Percentiles rank a stretch among this genome's conserved stretches.
Evolutionary conservation across 164 flowering plant genomes (phyloP).

Genomic region (Umbellularia californica): DNA sequence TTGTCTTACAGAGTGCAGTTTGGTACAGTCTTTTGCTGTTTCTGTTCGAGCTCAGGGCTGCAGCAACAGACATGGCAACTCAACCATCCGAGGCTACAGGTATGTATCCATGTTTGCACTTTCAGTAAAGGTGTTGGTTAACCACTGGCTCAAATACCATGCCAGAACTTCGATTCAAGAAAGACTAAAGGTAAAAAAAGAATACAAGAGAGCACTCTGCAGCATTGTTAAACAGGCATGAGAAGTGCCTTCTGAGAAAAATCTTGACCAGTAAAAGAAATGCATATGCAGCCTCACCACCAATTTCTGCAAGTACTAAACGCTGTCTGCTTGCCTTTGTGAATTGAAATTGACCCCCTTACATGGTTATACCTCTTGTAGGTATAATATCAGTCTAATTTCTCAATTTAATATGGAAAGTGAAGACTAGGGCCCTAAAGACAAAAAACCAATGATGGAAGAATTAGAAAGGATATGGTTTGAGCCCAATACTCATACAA

Average conservation of each 20-base stretch:
- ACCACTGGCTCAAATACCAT: neutral
- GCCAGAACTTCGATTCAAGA: neutral
- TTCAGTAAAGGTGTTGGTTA: constrained; percentile 1
- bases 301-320: too few relatives aligned
- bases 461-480: neutral
- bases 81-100: constrained; percentile 37
- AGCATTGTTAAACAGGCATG: neutral
- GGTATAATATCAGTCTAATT: neutral
- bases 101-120: constrained; percentile 15
- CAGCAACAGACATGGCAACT: constrained; percentile 24
- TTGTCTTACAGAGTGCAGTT: constrained; percentile 63
- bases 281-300: too few relatives aligned
- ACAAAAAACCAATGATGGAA: neutral
- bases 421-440: neutral
- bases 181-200: neutral
- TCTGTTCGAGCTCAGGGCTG: constrained; percentile 60
- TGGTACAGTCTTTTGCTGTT: constrained; percentile 74
- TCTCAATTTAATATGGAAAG: neutral
- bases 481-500: neutral
- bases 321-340: too few relatives aligned
- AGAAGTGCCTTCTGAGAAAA: neutral
- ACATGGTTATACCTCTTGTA: too few relatives aligned
- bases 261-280: too few relatives aligned
- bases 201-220: neutral
- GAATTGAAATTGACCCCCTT: too few relatives aligned